Evolutionary conservation across 2,329 filamentous ascomycete species (phyloP), one percentile per base, ranked within the genome.

Genomic region (Cercospora nicotianae): DNA sequence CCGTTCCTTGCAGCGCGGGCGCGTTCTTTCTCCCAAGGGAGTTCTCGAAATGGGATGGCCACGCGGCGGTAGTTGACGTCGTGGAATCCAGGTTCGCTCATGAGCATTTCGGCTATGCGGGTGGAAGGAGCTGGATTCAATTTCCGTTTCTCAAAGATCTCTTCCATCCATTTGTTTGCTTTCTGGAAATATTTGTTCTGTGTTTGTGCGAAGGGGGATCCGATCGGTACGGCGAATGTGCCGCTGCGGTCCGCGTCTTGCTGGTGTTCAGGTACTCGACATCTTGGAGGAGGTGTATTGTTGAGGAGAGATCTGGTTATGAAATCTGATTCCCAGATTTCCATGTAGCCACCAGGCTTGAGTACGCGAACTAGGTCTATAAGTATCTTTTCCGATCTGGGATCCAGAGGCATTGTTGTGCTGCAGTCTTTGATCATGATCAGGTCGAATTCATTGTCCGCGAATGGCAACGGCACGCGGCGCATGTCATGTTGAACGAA

Each of bases 251-350:
- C 84, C 0, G 90, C 91, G 39, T 86, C 84, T 55, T 87, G 84
- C 72, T 87, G 84, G 67, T 92, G 88, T 59, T 89, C 86, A 45
- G 88, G 84, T 18, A 87, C 85, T 67, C 83, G 82, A 26, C 85
- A 81, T 72, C 85, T 80, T 64, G 86, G 82, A 13, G 85, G 86
- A 2, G 89, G 88, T 1, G 91, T 88, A 77, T 95, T 92, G 2
- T 92, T 92, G 61, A 92, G 85, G 30, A 98, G 84, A 78, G 93
- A 94, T 72, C 94, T 90, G 71, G 97, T 88, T 12, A 90, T 87
- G 76, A 93, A 89, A 79, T 97, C 94, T 5, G 90, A 90, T 72
- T 97, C 94, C 94, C 94, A 97, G 16, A 96, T 85, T 77, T 97
- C 94, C 28, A 97, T 76, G 1, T 88, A 87, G 4, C 94, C 94